Percentiles rank a stretch among this genome's conserved stretches.
Evolutionary conservation across 2,329 filamentous ascomycete genomes (phyloP).

Genomic region (Ilyonectria destructans): DNA sequence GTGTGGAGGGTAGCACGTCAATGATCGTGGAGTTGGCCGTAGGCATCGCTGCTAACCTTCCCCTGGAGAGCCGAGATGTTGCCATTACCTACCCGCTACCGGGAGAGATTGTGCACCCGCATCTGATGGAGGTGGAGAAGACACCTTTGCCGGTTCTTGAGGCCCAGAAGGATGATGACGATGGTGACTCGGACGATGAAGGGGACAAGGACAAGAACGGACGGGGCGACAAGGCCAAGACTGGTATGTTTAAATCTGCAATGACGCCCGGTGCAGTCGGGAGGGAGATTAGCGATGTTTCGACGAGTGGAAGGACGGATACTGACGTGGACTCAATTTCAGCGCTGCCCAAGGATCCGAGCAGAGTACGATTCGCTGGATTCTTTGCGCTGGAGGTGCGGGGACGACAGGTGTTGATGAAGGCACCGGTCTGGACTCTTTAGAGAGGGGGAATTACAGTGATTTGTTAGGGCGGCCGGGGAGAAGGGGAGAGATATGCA

Average conservation of each 20-base stretch:
- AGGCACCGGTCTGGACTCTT: slow-evolving; percentile 81
- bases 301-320: slow-evolving; percentile 48
- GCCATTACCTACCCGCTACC: slow-evolving; percentile 89
- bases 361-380: slow-evolving; percentile 80
- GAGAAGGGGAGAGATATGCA: slow-evolving; percentile 16
- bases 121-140: slow-evolving; percentile 92
- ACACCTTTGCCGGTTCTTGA: slow-evolving; percentile 74
- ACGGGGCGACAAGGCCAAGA: slow-evolving; percentile 64
- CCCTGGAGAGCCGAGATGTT: slow-evolving; percentile 92
- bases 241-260: slow-evolving; percentile 60
- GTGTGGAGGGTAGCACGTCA: slow-evolving; percentile 88
- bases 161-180: slow-evolving; percentile 58
- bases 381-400: slow-evolving; percentile 84
- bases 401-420: slow-evolving; percentile 81
- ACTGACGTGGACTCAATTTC: slow-evolving; percentile 59
- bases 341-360: slow-evolving; percentile 63
- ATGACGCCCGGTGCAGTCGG: slow-evolving; percentile 31
- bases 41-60: slow-evolving; percentile 87
- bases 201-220: slow-evolving; percentile 62
- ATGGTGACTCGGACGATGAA: slow-evolving; percentile 61
- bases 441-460: slow-evolving; percentile 22
- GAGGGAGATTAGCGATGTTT: slow-evolving; percentile 49
- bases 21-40: slow-evolving; percentile 96
- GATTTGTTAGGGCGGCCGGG: slow-evolving; percentile 10
- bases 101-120: slow-evolving; percentile 77